phyloP scores from a whole-genome alignment of 371 early-diverging fungal genomes.

The Lichtheimia ramosa region DNA sequence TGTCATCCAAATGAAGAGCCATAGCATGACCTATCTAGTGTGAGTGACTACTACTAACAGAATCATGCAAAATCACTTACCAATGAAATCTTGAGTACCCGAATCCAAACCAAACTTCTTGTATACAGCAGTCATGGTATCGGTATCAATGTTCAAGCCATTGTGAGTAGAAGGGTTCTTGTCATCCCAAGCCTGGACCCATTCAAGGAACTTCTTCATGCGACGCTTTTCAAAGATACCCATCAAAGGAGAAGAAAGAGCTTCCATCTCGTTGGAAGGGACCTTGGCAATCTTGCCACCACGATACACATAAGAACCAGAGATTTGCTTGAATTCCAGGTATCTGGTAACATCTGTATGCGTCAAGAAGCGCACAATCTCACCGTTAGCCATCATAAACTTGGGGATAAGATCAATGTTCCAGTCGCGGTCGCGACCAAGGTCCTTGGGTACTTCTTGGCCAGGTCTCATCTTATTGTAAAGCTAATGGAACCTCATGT shows the following conservation, averaged over 20 bases:
- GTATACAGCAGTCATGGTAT: constrained; percentile 88
- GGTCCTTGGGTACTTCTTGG: constrained; percentile 58
- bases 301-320: constrained; percentile 94
- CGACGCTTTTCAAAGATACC: constrained; percentile 97
- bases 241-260: constrained; percentile 86
- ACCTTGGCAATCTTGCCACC: constrained; percentile 92
- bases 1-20: constrained; percentile 95
- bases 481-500: constrained; percentile 54
- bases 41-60: not conserved
- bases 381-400: constrained; percentile 98
- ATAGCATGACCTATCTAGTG: constrained; percentile 82
- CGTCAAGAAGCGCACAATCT: constrained; percentile 80
- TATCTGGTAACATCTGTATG: constrained; percentile 98
- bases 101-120: constrained; percentile 90
- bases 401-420: constrained; percentile 99
- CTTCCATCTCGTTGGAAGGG: constrained; percentile 92
- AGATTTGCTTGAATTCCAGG: constrained; percentile 97
- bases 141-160: constrained; percentile 75
- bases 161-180: constrained; percentile 83
- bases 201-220: constrained; percentile 96
- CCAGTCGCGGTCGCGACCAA: constrained; percentile 94
- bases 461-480: constrained; percentile 85
- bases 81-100: constrained; percentile 97
- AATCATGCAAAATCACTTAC: constrained; percentile 11
- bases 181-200: constrained; percentile 82